Evolutionary conservation across 805 yeast genomes (phyloP), one percentile per base, ranked within the genome.

Genomic region (Hanseniaspora hatyaiensis): DNA sequence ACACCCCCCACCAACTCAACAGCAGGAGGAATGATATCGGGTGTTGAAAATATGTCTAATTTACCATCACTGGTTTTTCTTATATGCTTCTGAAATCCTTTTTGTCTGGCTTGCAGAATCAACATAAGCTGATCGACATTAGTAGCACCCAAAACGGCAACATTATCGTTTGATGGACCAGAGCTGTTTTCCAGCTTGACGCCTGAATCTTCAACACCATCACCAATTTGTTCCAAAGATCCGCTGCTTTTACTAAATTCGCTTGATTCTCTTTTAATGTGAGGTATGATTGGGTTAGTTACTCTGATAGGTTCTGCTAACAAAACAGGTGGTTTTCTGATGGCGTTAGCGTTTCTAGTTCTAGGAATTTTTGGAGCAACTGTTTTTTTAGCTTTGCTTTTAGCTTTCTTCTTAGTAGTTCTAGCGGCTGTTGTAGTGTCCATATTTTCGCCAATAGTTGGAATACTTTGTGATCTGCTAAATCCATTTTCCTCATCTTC

Each of bases 81-180:
- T 34, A 82, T 78, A 40, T 71, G 74, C 9, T 77, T 73, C n/a
- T 75, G 75, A 22, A 80, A 70, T 8, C 88, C 83, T 53, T 82
- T 81, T 51, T 81, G 82, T 44, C 94, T 72, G 0, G 95, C 94
- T 62, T 88, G 95, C 47, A 88, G 82, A 32, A 86, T 83, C 41
- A 88, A 69, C 96, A 88, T 86, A 57, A 88, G 67, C 57, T 82
- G 94, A 64, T 88, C 97, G 23, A 88, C 84, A 58, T 83, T 83
- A 0, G 95, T 88, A 3, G 88, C 86, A 1, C 95, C 95, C 5
- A 85, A 62, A 19, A 80, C 65, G 3, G 87, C 85, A 44, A 83
- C 65, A 1, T 81, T 80, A 54, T 78, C 83, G 38, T 78, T 82
- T n/a, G n/a, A n/a, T n/a, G n/a, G n/a, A n/a, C n/a, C n/a, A n/a